A percentile compares a stretch with the other conserved stretches of the same genome.
Evolutionary conservation across 2,329 filamentous ascomycete genomes (phyloP).

Genomic region (Aspergillus intermedius): DNA sequence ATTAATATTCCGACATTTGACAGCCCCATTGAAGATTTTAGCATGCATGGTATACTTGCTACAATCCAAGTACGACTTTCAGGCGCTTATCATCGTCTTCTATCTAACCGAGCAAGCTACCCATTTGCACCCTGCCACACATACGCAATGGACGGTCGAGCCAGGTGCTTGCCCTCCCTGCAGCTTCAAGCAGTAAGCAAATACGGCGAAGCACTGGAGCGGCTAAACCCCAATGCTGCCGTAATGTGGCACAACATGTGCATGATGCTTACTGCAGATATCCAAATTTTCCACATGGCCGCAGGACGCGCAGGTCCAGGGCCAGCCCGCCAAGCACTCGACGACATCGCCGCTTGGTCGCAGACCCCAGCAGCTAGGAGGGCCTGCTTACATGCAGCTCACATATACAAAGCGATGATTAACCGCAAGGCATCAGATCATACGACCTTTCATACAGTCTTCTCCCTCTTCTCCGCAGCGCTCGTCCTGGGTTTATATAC

Average conservation of each 20-base stretch:
- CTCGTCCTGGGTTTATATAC: slow-evolving; percentile 48
- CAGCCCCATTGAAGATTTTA: slow-evolving; percentile 28
- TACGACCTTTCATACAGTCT: slow-evolving; percentile 46
- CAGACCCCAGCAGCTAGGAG: slow-evolving; percentile 46
- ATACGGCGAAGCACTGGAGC: slow-evolving; percentile 39
- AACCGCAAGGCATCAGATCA: slow-evolving; percentile 49
- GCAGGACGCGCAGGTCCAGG: slow-evolving; percentile 45
- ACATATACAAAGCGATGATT: slow-evolving; percentile 46
- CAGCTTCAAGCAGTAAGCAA: slow-evolving; percentile 25
- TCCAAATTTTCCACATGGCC: slow-evolving; percentile 48
- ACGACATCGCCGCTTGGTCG: slow-evolving; percentile 47
- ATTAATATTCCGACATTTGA: slow-evolving; percentile 28
- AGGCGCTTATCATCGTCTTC: slow-evolving; percentile 38
- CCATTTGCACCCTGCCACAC: slow-evolving; percentile 40
- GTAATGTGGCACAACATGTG: slow-evolving; percentile 50
- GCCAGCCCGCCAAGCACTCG: slow-evolving; percentile 43
- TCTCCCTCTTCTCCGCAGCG: slow-evolving; percentile 46
- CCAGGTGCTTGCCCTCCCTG: slow-evolving; percentile 32
- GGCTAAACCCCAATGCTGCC: slow-evolving; percentile 44
- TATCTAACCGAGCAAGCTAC: slow-evolving; percentile 33
- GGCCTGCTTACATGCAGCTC: slow-evolving; percentile 47
- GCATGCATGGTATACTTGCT: slow-evolving; percentile 32
- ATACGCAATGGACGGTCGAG: slow-evolving; percentile 44
- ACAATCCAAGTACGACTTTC: slow-evolving; percentile 38
- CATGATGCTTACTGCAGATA: slow-evolving; percentile 47